Conservation (phyloP, 495 filamentous ascomycete genomes). For the Hypoxylon subgilvum region DNA sequence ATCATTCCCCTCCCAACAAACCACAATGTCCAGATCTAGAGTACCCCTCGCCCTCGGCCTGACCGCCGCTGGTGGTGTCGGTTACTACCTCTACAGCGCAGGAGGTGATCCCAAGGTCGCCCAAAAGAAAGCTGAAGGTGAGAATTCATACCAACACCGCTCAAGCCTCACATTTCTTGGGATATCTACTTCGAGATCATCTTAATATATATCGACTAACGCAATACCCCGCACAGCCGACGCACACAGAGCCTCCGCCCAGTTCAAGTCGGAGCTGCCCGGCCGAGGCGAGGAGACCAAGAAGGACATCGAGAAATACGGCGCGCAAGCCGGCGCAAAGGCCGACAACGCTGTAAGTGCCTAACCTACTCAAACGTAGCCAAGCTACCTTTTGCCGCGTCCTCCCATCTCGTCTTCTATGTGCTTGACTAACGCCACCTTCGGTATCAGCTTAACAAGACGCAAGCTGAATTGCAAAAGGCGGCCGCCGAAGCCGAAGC, state of each 20-base stretch:
- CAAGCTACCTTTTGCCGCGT: not conserved
- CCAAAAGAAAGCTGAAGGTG: constrained; percentile 82
- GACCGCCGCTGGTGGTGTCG: constrained; percentile 69
- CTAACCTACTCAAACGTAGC: not conserved
- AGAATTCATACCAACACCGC: too few species aligned
- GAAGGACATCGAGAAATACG: constrained; percentile 49
- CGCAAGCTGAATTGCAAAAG: constrained; percentile 62
- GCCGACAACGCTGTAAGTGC: constrained; percentile 52
- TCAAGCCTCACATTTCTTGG: too few species aligned
- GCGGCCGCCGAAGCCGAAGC: constrained; percentile 62
- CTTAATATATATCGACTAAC: too few species aligned
- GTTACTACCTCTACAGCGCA: constrained; percentile 90
- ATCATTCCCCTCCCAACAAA: too few species aligned
- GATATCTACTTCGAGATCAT: too few species aligned
- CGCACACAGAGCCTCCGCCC: constrained; percentile 65
- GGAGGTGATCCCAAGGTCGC: constrained; percentile 83
- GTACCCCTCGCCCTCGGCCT: constrained; percentile 64
- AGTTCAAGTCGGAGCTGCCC: constrained; percentile 66
- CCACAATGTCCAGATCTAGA: constrained; percentile 60
- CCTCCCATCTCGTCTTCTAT: too few species aligned
- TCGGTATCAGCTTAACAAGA: constrained; percentile 62
- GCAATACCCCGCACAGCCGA: constrained; percentile 65
- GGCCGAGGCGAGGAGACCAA: constrained; percentile 45
- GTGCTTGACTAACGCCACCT: constrained; percentile 5
- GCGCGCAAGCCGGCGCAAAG: constrained; percentile 54